Evolutionary conservation across 495 filamentous ascomycete species (phyloP).

Genomic region (Massariosphaeria phaeospora): DNA sequence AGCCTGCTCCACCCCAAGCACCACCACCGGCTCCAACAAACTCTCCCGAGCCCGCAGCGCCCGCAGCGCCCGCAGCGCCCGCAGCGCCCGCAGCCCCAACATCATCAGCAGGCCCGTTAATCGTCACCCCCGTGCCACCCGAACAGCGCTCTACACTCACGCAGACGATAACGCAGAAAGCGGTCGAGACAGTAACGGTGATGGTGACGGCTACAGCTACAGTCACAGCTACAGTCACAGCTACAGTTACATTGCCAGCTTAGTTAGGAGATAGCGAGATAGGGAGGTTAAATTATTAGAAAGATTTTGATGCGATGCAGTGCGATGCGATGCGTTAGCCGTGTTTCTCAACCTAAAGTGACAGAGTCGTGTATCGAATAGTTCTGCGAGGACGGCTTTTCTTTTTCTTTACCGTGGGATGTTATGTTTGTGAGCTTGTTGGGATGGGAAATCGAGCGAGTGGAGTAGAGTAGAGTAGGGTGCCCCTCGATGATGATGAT

Average conservation of each 20-base stretch:
- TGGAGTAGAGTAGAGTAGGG: too few species aligned
- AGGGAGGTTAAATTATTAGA: not conserved
- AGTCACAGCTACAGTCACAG: not conserved
- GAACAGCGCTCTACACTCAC: conserved; percentile 28
- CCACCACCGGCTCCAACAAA: not conserved
- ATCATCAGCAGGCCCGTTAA: not conserved
- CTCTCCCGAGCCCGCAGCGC: conserved; percentile 1
- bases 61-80: conserved; percentile 5
- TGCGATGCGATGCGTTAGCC: not conserved
- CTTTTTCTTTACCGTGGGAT: conserved; percentile 18
- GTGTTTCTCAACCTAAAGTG: not conserved
- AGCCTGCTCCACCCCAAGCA: not conserved
- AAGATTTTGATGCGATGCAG: not conserved
- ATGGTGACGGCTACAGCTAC: conserved; percentile 11
- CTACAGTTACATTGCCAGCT: not conserved
- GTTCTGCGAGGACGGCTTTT: not conserved
- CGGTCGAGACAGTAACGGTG: conserved; percentile 14
- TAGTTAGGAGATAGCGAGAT: not conserved
- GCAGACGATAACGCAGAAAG: conserved; percentile 21
- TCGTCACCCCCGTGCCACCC: conserved; percentile 23
- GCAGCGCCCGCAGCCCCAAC: conserved; percentile 4
- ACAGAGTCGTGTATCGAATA: not conserved
- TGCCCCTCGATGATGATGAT: too few species aligned
- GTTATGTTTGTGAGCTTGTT: not conserved
- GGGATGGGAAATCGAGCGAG: too few species aligned